Percentiles rank a stretch among this genome's conserved stretches.
phyloP scores from a whole-genome alignment of 495 filamentous ascomycete genomes.

The Tirmania nivea region DNA sequence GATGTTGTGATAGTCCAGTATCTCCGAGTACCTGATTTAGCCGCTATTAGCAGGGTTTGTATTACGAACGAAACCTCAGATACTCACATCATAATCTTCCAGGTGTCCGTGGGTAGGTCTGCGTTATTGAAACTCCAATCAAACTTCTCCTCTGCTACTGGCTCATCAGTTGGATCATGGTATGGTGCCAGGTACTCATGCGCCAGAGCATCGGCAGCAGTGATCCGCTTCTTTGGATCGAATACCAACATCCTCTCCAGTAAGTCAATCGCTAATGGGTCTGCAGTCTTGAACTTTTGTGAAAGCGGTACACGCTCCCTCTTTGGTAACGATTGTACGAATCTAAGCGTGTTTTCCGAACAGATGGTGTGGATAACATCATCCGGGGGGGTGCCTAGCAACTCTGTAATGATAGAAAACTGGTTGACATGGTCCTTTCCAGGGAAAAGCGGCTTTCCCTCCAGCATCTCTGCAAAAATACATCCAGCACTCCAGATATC shows the following conservation, averaged over 20 bases:
- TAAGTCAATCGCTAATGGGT: conserved; percentile 79
- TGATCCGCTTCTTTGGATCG: conserved; percentile 77
- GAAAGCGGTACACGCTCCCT: conserved; percentile 73
- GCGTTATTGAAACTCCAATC: conserved; percentile 99
- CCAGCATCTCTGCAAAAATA: conserved; percentile 98
- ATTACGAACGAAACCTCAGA: not conserved
- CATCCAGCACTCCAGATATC: conserved; percentile 99
- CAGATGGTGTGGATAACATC: conserved; percentile 98
- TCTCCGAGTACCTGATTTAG: conserved; percentile 78
- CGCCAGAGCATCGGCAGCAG: conserved; percentile 60
- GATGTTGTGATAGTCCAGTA: conserved; percentile 95
- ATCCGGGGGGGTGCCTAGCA: conserved; percentile 91
- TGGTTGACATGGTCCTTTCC: conserved; percentile 99
- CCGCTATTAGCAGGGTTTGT: not conserved
- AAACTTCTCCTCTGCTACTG: conserved; percentile 89
- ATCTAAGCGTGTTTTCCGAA: conserved; percentile 91
- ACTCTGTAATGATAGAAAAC: conserved; percentile 97
- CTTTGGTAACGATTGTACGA: conserved; percentile 95
- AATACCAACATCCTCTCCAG: conserved; percentile 96
- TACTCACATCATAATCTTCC: conserved; percentile 99
- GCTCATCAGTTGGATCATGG: conserved; percentile 92
- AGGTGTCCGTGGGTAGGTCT: conserved; percentile 93
- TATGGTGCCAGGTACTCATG: conserved; percentile 91
- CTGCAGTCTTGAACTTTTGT: conserved; percentile 90
- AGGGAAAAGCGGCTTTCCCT: conserved; percentile 94